Evolutionary conservation across 2,329 filamentous ascomycete genomes (phyloP).

Genomic region (Verticillium zaregamsianum): DNA sequence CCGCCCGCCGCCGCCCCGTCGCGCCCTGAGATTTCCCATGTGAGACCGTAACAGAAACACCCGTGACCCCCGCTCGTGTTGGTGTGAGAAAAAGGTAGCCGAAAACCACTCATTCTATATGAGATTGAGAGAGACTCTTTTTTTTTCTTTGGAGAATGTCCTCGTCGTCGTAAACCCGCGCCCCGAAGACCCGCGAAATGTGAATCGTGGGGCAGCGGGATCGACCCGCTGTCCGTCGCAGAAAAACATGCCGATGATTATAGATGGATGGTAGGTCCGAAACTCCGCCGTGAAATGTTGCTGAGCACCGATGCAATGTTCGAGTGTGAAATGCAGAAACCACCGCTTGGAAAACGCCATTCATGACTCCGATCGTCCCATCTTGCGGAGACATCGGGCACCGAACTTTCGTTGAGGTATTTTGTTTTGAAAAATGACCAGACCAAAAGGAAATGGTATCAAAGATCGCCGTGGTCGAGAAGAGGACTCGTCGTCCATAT

Average conservation of each 20-base stretch:
- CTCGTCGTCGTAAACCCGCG: constrained; percentile 20
- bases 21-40: constrained; percentile 22
- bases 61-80: constrained; percentile 22
- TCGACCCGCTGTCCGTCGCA: constrained; percentile 27
- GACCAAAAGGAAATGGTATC: constrained; percentile 39
- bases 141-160: constrained; percentile 32
- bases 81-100: constrained; percentile 15
- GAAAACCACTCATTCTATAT: constrained; percentile 46
- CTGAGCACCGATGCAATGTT: constrained; percentile 44
- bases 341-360: constrained; percentile 24
- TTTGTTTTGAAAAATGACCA: constrained; percentile 13
- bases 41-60: constrained; percentile 32
- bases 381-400: constrained; percentile 19
- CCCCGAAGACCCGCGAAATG: background rate
- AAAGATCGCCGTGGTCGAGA: constrained; percentile 32
- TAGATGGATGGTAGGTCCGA: constrained; percentile 21
- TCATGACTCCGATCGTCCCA: constrained; percentile 18
- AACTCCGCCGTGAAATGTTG: constrained; percentile 36
- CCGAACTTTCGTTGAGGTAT: constrained; percentile 12
- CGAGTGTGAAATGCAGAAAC: constrained; percentile 37
- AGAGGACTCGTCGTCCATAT: constrained; percentile 24
- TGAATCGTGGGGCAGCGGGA: constrained; percentile 1
- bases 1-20: constrained; percentile 17
- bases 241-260: constrained; percentile 19
- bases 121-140: constrained; percentile 35